Percentiles rank a stretch among this genome's conserved stretches.
These are phyloP conservation scores for Noccaea caerulescens DNA, from an alignment of 345 rosid species.

Conservation along the genomic window DNA sequence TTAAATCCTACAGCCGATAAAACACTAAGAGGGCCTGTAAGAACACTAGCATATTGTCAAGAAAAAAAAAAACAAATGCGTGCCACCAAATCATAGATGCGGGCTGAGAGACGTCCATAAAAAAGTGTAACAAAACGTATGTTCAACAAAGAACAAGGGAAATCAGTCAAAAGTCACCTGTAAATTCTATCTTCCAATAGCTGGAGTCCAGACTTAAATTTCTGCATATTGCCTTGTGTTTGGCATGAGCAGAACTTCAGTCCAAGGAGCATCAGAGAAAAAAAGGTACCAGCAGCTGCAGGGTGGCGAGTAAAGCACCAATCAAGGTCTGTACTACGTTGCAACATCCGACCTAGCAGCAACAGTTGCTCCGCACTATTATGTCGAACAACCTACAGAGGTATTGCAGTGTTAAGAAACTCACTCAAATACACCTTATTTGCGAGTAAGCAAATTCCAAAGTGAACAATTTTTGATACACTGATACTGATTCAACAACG, in stretches of 20 bases:
- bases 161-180: conserved; percentile 55
- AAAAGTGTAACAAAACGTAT: conserved; percentile 24
- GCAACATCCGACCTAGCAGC: conserved; percentile 89
- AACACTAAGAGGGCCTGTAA: conserved; percentile 25
- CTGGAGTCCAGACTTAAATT: conserved; percentile 86
- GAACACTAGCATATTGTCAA: conserved; percentile 9
- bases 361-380: conserved; percentile 92
- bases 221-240: conserved; percentile 82
- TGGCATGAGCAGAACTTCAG: conserved; percentile 92
- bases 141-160: conserved; percentile 8
- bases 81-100: conserved; percentile 27
- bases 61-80: conserved; percentile 3
- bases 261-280: conserved; percentile 97
- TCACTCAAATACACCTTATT: conserved; percentile 10
- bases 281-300: conserved; percentile 94
- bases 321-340: conserved; percentile 78
- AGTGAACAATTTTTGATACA: conserved; percentile 34
- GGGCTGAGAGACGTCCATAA: conserved; percentile 14
- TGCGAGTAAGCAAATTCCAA: conserved; percentile 27
- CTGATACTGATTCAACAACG: conserved; percentile 11
- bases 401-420: conserved; percentile 33
- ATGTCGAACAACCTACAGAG: conserved; percentile 81
- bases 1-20: conserved; percentile 23
- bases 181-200: conserved; percentile 91
- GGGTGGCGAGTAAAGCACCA: conserved; percentile 99